A percentile compares a stretch with the other conserved stretches of the same genome.
Conservation (phyloP, 208 protist genomes). For the Dictyostelium gargantuum region DNA sequence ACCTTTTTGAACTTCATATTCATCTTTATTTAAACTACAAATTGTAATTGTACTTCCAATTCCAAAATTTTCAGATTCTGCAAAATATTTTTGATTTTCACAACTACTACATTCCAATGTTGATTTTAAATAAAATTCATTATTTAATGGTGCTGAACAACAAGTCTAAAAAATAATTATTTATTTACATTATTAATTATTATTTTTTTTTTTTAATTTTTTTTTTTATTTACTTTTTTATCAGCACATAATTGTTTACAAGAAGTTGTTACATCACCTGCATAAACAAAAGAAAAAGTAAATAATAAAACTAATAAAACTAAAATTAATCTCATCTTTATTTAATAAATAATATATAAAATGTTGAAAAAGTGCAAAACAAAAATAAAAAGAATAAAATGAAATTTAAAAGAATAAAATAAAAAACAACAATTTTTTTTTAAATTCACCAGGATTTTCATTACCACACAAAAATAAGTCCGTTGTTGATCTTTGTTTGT, state of each 20-base stretch:
- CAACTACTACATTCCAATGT: not conserved
- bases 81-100: not conserved
- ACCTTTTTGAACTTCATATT: not conserved
- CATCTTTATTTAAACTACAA: not conserved
- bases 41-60: not conserved
- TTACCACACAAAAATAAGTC: no score
- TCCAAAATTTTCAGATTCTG: not conserved
- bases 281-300: not conserved
- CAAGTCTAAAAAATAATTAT: not conserved
- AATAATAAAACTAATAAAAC: not conserved
- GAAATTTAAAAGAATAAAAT: no score
- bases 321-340: not conserved
- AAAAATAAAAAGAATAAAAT: no score
- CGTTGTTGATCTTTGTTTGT: no score
- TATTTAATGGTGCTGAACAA: not conserved
- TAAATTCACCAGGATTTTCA: not conserved
- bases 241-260: not conserved
- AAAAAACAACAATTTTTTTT: not conserved
- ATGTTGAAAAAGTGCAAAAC: no score
- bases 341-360: not conserved
- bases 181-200: not conserved
- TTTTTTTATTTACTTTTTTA: not conserved
- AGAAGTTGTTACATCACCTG: not conserved
- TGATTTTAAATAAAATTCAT: conserved; percentile 15
- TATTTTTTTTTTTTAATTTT: not conserved